A percentile compares a stretch with the other conserved stretches of the same genome.
Evolutionary conservation across 164 flowering plant species (phyloP).

Genomic region (Litsea cubeba): DNA sequence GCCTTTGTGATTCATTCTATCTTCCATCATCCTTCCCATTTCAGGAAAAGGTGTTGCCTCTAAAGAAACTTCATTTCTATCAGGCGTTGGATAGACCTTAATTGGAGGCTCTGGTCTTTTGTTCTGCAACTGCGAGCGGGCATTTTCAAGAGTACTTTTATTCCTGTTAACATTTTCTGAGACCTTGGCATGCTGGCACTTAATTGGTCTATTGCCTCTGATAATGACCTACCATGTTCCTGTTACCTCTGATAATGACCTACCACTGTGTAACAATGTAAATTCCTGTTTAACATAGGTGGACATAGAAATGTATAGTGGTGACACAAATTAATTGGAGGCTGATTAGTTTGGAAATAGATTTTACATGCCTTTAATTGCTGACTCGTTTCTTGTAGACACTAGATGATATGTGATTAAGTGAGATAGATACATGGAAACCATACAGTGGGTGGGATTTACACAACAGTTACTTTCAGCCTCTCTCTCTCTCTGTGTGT

Average conservation of each 20-base stretch:
- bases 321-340: background rate
- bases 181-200: background rate
- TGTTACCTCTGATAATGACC: background rate
- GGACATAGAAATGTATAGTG: background rate
- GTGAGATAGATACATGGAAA: no score
- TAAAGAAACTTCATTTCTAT: conserved; percentile 56
- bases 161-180: background rate
- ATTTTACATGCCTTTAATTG: background rate
- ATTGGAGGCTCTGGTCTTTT: background rate
- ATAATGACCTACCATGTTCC: background rate
- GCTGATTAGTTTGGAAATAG: background rate
- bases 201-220: background rate
- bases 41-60: conserved; percentile 45
- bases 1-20: background rate
- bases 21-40: conserved; percentile 8
- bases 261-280: conserved; percentile 1
- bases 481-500: no score
- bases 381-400: background rate
- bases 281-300: conserved; percentile 8
- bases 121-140: background rate
- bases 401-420: no score
- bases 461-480: no score
- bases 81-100: conserved; percentile 9
- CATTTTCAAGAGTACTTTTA: background rate
- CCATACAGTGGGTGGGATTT: no score